Conservation (phyloP, 2,329 filamentous ascomycete species). For the Metarhizium sp. region DNA sequence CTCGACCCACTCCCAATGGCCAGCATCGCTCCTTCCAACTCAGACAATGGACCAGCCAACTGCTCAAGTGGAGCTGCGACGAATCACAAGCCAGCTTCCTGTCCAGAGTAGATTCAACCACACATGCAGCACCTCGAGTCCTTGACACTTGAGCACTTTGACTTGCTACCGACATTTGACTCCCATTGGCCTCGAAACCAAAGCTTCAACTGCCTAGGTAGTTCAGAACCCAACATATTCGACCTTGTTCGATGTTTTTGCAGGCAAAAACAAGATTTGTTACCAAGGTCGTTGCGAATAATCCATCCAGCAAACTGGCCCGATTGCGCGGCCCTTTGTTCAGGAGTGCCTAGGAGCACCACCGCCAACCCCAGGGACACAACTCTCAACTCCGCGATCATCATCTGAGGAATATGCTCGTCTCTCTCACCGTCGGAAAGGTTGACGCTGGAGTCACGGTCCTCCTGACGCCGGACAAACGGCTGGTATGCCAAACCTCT, state of each 20-base stretch:
- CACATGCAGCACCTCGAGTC: no score
- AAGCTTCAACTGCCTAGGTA: background rate
- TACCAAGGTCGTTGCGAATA: background rate
- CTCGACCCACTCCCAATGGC: no score
- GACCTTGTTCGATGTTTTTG: no score
- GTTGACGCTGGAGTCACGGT: constrained; percentile 98
- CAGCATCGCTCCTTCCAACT: background rate
- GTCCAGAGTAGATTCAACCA: background rate
- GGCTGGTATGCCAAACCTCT: constrained; percentile 58
- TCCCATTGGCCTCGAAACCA: background rate
- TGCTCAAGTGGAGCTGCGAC: background rate
- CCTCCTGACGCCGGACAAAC: constrained; percentile 91
- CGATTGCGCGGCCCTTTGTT: background rate
- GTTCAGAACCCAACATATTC: no score
- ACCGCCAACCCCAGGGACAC: background rate
- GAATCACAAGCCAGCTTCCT: background rate
- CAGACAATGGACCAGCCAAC: background rate
- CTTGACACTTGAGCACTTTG: background rate
- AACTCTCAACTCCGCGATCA: background rate
- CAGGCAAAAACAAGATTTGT: background rate
- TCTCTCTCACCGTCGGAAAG: constrained; percentile 97
- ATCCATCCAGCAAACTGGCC: background rate
- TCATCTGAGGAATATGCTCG: constrained; percentile 60
- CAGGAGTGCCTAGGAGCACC: background rate
- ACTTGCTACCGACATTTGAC: background rate